These are phyloP conservation scores for Vicia sativa DNA, from an alignment of 306 rosid genomes.

Conservation along the genomic window DNA sequence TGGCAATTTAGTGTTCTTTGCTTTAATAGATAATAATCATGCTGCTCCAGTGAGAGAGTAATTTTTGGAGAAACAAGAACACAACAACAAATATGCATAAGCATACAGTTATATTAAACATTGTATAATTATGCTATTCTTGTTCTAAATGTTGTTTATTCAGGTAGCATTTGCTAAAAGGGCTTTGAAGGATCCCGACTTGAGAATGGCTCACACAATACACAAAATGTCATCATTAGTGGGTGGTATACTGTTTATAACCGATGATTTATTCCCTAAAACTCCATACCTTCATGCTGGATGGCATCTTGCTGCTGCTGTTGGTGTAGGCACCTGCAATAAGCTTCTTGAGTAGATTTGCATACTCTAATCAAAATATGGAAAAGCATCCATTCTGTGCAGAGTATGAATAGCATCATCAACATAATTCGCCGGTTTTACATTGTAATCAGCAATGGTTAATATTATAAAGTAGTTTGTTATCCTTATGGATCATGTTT, in stretches of 20 bases:
- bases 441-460: conserved; percentile 23
- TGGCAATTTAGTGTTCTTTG: background rate
- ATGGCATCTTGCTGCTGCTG: conserved; percentile 99
- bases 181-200: conserved; percentile 84
- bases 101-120: background rate
- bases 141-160: conserved; percentile 15
- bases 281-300: conserved; percentile 96
- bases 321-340: conserved; percentile 90
- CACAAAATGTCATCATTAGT: conserved; percentile 84
- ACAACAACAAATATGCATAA: background rate
- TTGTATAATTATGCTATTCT: conserved; percentile 6
- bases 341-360: conserved; percentile 80
- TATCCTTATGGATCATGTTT: conserved; percentile 26
- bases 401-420: conserved; percentile 28
- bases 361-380: conserved; percentile 30
- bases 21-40: conserved; percentile 21
- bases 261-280: conserved; percentile 76
- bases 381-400: conserved; percentile 20
- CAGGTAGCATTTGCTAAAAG: conserved; percentile 92
- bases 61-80: background rate
- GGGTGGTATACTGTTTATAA: conserved; percentile 78
- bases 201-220: conserved; percentile 73
- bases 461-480: conserved; percentile 18
- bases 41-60: conserved; percentile 1
- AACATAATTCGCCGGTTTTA: conserved; percentile 37